Percentiles rank a stretch among this genome's conserved stretches.
Evolutionary conservation across 345 rosid genomes (phyloP).

Genomic region (Anacardium occidentale): DNA sequence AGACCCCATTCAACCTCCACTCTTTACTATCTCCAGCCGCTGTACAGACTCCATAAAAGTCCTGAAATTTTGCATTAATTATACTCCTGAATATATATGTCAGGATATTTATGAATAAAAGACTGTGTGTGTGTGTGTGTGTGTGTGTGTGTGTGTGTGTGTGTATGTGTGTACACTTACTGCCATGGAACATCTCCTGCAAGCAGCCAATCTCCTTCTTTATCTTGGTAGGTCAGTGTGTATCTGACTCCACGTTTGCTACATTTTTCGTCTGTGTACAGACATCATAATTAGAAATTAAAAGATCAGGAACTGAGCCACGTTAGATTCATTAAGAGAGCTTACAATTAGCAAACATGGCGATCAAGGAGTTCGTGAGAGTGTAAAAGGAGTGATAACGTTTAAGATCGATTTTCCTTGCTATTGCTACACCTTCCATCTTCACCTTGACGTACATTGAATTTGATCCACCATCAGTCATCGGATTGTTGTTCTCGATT

Average conservation of each 20-base stretch:
- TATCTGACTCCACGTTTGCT: slow-evolving; percentile 30
- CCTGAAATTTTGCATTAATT: slow-evolving; percentile 28
- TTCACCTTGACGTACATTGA: slow-evolving; percentile 65
- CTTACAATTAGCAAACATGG: slow-evolving; percentile 51
- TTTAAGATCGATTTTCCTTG: slow-evolving; percentile 58
- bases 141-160: no score
- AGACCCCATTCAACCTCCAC: slow-evolving; percentile 2
- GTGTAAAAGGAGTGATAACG: slow-evolving; percentile 45
- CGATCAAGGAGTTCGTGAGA: slow-evolving; percentile 44
- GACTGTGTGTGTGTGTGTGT: no score
- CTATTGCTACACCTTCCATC: slow-evolving; percentile 71
- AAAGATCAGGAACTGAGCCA: no score
- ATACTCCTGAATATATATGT: background rate
- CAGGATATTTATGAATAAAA: no score
- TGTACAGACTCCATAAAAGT: slow-evolving; percentile 43
- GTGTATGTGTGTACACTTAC: no score
- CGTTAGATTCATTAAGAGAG: background rate
- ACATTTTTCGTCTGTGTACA: slow-evolving; percentile 25
- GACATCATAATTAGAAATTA: no score
- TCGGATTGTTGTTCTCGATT: slow-evolving; percentile 11
- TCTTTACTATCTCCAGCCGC: slow-evolving; percentile 43
- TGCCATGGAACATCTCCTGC: slow-evolving; percentile 71
- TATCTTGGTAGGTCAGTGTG: slow-evolving; percentile 52
- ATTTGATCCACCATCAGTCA: slow-evolving; percentile 14
- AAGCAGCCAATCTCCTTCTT: slow-evolving; percentile 61